Percentiles rank a stretch among this genome's conserved stretches.
Evolutionary conservation across 306 rosid species (phyloP).

Genomic region (Adenanthera pavonina): DNA sequence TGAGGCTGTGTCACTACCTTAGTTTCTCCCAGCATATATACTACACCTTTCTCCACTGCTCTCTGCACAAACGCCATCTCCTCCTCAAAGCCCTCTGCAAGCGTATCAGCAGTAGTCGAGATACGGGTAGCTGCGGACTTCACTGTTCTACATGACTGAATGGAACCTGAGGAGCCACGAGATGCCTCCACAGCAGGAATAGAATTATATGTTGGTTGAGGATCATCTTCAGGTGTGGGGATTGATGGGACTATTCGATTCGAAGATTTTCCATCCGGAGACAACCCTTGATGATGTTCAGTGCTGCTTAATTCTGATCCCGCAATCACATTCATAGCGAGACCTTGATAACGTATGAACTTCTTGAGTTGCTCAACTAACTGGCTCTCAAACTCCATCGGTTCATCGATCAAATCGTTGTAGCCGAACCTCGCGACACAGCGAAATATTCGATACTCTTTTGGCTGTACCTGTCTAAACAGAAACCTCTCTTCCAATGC

Average conservation of each 20-base stretch:
- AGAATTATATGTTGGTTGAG: neutral
- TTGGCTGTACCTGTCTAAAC: conserved; percentile 61
- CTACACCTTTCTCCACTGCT: conserved; percentile 56
- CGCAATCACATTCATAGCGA: neutral
- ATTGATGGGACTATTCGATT: neutral
- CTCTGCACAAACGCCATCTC: conserved; percentile 55
- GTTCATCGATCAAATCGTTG: conserved; percentile 50
- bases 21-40: conserved; percentile 62
- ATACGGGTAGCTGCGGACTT: conserved; percentile 11
- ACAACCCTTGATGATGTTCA: neutral
- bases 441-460: conserved; percentile 56
- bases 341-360: conserved; percentile 43
- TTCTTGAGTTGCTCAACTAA: conserved; percentile 50
- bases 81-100: conserved; percentile 41
- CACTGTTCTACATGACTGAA: neutral
- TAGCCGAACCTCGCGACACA: conserved; percentile 73
- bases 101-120: conserved; percentile 5
- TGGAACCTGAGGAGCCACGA: conserved; percentile 33
- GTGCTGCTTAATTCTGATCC: conserved; percentile 23
- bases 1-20: conserved; percentile 56
- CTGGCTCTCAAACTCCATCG: conserved; percentile 53
- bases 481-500: conserved; percentile 56
- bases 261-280: conserved; percentile 10
- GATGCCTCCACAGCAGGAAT: neutral
- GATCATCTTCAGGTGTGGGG: neutral